A percentile compares a stretch with the other conserved stretches of the same genome.
Evolutionary conservation across 2,329 filamentous ascomycete species (phyloP).

Genomic region (Aspergillus amoenus): DNA sequence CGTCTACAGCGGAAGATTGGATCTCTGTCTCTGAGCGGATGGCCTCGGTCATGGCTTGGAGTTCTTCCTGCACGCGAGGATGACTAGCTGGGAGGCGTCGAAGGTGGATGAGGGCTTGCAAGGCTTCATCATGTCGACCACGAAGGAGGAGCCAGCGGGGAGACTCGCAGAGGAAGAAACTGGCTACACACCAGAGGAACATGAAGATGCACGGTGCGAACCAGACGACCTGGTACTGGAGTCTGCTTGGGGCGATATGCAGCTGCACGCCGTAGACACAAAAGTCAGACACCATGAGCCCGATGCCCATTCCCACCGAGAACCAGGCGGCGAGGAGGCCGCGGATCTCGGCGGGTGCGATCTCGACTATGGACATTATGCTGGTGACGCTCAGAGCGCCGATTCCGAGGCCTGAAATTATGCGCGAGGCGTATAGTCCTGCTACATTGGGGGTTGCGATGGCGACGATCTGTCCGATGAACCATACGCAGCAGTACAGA

Average conservation of each 20-base stretch:
- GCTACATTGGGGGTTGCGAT: slow-evolving; percentile 29
- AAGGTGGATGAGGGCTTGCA: background rate
- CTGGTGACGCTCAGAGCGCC: slow-evolving; percentile 72
- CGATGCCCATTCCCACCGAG: background rate
- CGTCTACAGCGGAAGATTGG: too few relatives aligned
- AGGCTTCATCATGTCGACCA: background rate
- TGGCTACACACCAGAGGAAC: background rate
- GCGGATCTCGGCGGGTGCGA: slow-evolving; percentile 69
- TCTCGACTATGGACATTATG: slow-evolving; percentile 84
- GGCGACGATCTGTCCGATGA: slow-evolving; percentile 30
- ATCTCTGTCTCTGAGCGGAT: too few relatives aligned
- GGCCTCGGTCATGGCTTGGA: background rate
- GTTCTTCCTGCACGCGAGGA: background rate
- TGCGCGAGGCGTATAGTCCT: slow-evolving; percentile 31
- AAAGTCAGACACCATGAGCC: background rate
- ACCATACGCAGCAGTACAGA: slow-evolving; percentile 14
- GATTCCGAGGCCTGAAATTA: slow-evolving; percentile 34
- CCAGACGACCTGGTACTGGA: background rate
- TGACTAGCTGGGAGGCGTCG: background rate
- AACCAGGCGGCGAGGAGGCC: slow-evolving; percentile 52
- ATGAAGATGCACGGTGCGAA: background rate
- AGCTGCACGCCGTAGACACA: background rate
- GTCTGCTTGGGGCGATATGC: background rate
- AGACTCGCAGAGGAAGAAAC: background rate
- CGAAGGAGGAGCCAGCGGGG: background rate